A percentile compares a stretch with the other conserved stretches of the same genome.
phyloP scores from a whole-genome alignment of 1,284 basidiomycete species.

The Trichosporon faecale region DNA sequence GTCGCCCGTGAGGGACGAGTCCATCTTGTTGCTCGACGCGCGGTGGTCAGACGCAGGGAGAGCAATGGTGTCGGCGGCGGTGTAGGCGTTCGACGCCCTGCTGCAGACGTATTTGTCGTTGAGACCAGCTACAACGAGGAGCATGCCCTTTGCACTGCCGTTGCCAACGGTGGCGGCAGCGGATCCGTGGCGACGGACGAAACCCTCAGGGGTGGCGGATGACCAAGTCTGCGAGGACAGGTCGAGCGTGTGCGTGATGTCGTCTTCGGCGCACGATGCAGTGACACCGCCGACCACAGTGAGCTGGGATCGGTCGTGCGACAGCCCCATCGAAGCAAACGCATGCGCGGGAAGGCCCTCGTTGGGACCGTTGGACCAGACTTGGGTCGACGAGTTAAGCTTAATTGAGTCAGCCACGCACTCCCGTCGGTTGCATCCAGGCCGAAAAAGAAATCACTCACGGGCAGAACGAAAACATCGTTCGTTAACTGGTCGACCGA shows the following conservation, averaged over 20 bases:
- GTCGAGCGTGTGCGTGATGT: constrained; percentile 41
- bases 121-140: constrained; percentile 49
- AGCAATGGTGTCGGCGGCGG: constrained; percentile 39
- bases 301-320: constrained; percentile 32
- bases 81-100: constrained; percentile 37
- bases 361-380: constrained; percentile 39
- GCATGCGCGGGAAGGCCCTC: constrained; percentile 47
- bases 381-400: constrained; percentile 43
- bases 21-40: constrained; percentile 31
- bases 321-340: constrained; percentile 41
- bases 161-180: constrained; percentile 35
- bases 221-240: constrained; percentile 34
- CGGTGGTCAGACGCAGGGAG: constrained; percentile 31
- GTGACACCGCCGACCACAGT: constrained; percentile 49
- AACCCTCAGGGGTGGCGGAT: constrained; percentile 29
- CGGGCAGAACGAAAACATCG: constrained; percentile 48
- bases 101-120: constrained; percentile 46
- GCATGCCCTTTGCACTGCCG: constrained; percentile 28
- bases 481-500: constrained; percentile 51
- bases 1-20: constrained; percentile 37
- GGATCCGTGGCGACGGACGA: constrained; percentile 42
- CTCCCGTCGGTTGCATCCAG: not conserved
- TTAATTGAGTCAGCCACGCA: constrained; percentile 15
- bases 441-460: constrained; percentile 24
- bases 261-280: constrained; percentile 40